These are phyloP conservation scores for Aphanomyces cochlioides DNA, from an alignment of 352 stramenopile genomes.

Conservation along the genomic window DNA sequence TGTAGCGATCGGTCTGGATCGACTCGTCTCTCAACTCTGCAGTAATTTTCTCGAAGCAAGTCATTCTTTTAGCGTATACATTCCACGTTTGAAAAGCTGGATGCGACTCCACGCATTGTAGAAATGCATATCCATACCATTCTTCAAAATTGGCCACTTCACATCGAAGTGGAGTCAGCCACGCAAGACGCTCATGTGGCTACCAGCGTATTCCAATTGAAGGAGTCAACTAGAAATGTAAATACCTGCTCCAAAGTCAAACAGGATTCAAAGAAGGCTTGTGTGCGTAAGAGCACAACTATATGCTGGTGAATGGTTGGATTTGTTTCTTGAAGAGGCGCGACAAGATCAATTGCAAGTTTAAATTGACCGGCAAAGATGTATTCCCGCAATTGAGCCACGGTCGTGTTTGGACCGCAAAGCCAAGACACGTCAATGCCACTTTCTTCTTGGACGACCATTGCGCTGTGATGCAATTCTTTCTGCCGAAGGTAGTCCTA, in stretches of 20 bases:
- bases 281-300: not conserved
- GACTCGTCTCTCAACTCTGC: conserved; percentile 4
- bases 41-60: conserved; percentile 1
- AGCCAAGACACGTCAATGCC: conserved; percentile 57
- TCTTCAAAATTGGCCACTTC: not conserved
- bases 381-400: conserved; percentile 51
- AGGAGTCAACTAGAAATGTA: too few relatives aligned
- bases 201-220: not conserved
- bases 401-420: conserved; percentile 44
- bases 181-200: not conserved
- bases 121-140: not conserved
- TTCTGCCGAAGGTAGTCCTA: conserved; percentile 43
- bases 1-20: not conserved
- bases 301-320: not conserved
- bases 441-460: conserved; percentile 53
- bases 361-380: conserved; percentile 49
- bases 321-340: conserved; percentile 34
- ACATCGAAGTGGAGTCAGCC: not conserved
- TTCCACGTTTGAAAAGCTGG: conserved; percentile 21
- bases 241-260: conserved; percentile 1
- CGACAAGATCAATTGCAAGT: conserved; percentile 40
- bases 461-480: conserved; percentile 40
- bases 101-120: not conserved
- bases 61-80: not conserved
- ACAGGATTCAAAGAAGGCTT: conserved; percentile 20